These are phyloP conservation scores for Phialophora expanda DNA, from an alignment of 2,329 filamentous ascomycete genomes.

Conservation along the genomic window DNA sequence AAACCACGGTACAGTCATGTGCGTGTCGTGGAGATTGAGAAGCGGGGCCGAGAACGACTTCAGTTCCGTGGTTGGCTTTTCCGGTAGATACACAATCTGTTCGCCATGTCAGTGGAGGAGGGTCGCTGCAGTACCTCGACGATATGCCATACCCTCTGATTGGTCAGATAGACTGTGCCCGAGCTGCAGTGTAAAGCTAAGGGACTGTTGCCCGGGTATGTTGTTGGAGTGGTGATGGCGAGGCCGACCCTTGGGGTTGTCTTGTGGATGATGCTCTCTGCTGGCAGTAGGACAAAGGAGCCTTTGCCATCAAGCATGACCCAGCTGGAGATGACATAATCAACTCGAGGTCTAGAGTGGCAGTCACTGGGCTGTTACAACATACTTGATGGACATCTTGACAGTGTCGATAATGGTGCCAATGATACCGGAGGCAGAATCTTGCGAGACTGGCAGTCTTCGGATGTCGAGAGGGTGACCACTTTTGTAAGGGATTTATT, in stretches of 20 bases:
- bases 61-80: constrained; percentile 68
- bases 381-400: constrained; percentile 23
- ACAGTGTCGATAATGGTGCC: background rate
- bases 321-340: constrained; percentile 67
- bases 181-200: constrained; percentile 74
- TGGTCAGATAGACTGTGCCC: constrained; percentile 80
- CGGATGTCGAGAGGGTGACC: background rate
- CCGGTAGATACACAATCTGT: constrained; percentile 86
- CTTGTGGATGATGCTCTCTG: constrained; percentile 80
- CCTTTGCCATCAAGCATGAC: constrained; percentile 81
- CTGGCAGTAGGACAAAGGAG: constrained; percentile 81
- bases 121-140: constrained; percentile 11
- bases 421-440: background rate
- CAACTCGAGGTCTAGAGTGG: constrained; percentile 37
- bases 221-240: constrained; percentile 72
- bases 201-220: constrained; percentile 66
- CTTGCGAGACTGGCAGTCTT: background rate
- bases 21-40: constrained; percentile 83
- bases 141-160: constrained; percentile 70
- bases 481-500: background rate
- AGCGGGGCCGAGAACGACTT: constrained; percentile 90
- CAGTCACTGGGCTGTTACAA: background rate
- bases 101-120: constrained; percentile 13
- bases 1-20: constrained; percentile 87
- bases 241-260: constrained; percentile 80